A percentile compares a stretch with the other conserved stretches of the same genome.
Evolutionary conservation across 345 rosid genomes (phyloP).

Genomic region (Carallia pectinifolia): DNA sequence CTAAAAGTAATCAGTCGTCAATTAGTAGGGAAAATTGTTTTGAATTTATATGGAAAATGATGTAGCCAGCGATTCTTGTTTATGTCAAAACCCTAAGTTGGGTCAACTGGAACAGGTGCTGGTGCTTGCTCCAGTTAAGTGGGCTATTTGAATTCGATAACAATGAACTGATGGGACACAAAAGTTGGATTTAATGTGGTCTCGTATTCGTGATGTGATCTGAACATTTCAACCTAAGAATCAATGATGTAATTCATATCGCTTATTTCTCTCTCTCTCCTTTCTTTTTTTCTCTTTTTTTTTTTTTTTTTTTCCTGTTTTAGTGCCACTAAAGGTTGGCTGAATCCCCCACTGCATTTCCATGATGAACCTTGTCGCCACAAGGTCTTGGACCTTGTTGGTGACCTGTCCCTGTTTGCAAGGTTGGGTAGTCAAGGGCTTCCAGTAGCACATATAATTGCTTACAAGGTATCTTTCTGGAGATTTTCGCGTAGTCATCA

Average conservation of each 20-base stretch:
- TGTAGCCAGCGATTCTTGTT: not conserved
- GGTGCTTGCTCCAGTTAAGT: not conserved
- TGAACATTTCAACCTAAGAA: not conserved
- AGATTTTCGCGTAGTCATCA: not conserved
- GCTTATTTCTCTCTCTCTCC: not conserved
- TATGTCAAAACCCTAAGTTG: not conserved
- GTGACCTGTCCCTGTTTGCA: slow-evolving; percentile 80
- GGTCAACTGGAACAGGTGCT: not conserved
- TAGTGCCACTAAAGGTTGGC: slow-evolving; percentile 78
- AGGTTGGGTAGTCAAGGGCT: slow-evolving; percentile 72
- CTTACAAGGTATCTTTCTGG: slow-evolving; percentile 50
- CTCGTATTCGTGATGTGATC: not conserved
- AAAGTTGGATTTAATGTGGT: slow-evolving; percentile 1
- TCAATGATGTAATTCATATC: not conserved
- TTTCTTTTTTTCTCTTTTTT: not conserved
- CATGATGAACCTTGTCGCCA: slow-evolving; percentile 81
- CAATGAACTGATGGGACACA: not conserved
- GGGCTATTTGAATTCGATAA: slow-evolving; percentile 2
- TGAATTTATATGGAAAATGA: not conserved
- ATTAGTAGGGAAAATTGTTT: not conserved
- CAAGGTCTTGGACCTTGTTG: slow-evolving; percentile 80
- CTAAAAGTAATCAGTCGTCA: not conserved
- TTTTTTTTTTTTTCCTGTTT: slow-evolving; percentile 9
- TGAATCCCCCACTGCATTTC: slow-evolving; percentile 76
- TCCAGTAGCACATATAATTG: slow-evolving; percentile 73